Percentiles rank a stretch among this genome's conserved stretches.
phyloP scores from a whole-genome alignment of 768 basidiomycete genomes.

The Leccinum olivaceopallidum region DNA sequence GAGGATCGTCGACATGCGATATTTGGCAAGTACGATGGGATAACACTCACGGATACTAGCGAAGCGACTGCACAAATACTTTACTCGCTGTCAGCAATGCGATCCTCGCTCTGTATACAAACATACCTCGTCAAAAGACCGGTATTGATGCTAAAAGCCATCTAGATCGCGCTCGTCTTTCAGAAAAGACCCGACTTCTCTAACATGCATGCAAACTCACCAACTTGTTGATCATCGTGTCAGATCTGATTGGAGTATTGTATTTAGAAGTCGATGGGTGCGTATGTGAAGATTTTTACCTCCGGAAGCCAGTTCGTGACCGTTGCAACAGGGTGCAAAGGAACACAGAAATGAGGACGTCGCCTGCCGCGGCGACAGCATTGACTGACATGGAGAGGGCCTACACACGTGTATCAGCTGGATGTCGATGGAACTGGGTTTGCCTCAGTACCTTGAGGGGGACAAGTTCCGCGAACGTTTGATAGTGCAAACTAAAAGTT shows the following conservation, averaged over 20 bases:
- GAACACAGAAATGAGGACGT: neutral
- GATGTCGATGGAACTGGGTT: too few species aligned
- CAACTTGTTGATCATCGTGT: conserved; percentile 55
- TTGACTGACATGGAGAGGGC: neutral
- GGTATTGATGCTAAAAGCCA: conserved; percentile 53
- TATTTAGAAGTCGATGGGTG: neutral
- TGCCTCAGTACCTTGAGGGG: conserved; percentile 42
- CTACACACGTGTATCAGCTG: neutral
- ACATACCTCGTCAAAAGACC: conserved; percentile 21
- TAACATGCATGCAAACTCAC: conserved; percentile 10
- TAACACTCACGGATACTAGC: neutral
- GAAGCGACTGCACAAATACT: neutral
- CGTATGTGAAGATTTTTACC: conserved; percentile 20
- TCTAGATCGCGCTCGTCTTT: conserved; percentile 27
- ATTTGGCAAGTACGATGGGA: neutral
- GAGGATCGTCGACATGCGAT: neutral
- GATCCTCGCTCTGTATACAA: neutral
- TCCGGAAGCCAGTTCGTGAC: conserved; percentile 55
- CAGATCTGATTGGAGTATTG: conserved; percentile 33
- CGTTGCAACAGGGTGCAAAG: conserved; percentile 40
- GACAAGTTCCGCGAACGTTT: conserved; percentile 48
- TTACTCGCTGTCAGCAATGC: neutral
- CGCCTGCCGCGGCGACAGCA: neutral
- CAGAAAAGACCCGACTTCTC: neutral
- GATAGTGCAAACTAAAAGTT: conserved; percentile 36